Evolutionary conservation across 371 early-diverging fungal genomes (phyloP), one percentile per base, ranked within the genome.

Genomic region (Globomyces sp.): DNA sequence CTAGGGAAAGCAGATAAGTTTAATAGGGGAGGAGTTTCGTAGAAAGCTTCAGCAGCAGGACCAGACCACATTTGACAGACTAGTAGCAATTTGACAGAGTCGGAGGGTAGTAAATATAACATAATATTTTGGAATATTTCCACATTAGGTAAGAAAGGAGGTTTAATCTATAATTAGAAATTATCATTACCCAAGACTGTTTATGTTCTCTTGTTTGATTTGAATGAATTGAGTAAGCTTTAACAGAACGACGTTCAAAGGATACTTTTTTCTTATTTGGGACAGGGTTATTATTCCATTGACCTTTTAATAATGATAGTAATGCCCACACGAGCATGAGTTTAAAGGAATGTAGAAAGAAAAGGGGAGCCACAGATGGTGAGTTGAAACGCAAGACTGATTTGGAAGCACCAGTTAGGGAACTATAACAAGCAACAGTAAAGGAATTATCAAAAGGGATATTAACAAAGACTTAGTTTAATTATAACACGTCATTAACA

Each of bases 51-150:
- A 1, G 65, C 55, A 3, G 58, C 70, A 11, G 58, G 39, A 43
- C 61, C 67, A 11, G 64, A 63, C 74, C 74, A 74, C 34, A 47
- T 46, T 42, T 57, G 46, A 48, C 71, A 74, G 40, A 69, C 64
- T 48, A 59, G 50, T 44, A 71, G 37, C 24, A 71, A n/a, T 39
- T 46, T 58, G 48, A 68, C 48, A 47, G 63, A 46, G 49, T 63
- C 63, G n/a, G 24, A 13, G n/a, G 63, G 63, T n/a, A 11, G 11
- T 8, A 42, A 52, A 36, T 37, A 63, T 39, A 13, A 40, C 63
- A 63, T 63, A 6, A 63, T 63, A 48, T 63, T 63, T 41, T 50
- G 49, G 39, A 63, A 63, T 48, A 63, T 52, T 48, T 41, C 63
- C 5, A 42, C 63, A 11, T 48, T 45, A 2, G 45, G 45, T 40